A percentile compares a stretch with the other conserved stretches of the same genome.
These are phyloP conservation scores for Salvia sclarea DNA, from an alignment of 305 asterid species.

Conservation along the genomic window DNA sequence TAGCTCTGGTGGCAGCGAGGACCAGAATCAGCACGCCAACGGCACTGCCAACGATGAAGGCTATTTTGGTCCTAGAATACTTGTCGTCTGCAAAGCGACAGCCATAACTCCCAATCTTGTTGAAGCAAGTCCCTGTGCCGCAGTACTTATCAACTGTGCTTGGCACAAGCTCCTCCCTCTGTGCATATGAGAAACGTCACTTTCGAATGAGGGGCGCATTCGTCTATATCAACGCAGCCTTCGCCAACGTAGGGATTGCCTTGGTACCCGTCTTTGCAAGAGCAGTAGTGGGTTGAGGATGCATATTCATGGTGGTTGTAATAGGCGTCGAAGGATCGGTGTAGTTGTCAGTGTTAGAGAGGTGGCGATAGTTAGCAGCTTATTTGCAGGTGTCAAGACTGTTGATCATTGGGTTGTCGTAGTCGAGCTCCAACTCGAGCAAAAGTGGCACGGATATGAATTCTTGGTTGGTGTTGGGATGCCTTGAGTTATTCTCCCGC, in stretches of 20 bases:
- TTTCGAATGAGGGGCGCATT: conserved; percentile 8
- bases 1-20: conserved; percentile 4
- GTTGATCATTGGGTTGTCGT: not conserved
- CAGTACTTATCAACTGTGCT: not conserved
- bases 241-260: conserved; percentile 38
- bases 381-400: not conserved
- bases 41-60: conserved; percentile 28
- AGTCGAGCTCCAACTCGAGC: conserved; percentile 41
- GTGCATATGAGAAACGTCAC: not conserved
- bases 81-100: not conserved
- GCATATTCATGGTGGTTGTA: not conserved
- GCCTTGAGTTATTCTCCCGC: too few species aligned
- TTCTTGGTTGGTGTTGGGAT: too few species aligned
- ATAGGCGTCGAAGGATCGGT: not conserved
- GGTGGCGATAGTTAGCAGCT: not conserved
- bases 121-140: not conserved
- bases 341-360: not conserved
- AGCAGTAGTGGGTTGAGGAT: not conserved
- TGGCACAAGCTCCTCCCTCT: not conserved
- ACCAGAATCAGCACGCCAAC: conserved; percentile 32
- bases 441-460: conserved; percentile 31
- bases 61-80: not conserved
- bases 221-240: conserved; percentile 39
- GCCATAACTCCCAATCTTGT: not conserved
- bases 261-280: conserved; percentile 9